Conservation (phyloP, 192 early-diverging fungal species). For the Coemansia sp. region DNA sequence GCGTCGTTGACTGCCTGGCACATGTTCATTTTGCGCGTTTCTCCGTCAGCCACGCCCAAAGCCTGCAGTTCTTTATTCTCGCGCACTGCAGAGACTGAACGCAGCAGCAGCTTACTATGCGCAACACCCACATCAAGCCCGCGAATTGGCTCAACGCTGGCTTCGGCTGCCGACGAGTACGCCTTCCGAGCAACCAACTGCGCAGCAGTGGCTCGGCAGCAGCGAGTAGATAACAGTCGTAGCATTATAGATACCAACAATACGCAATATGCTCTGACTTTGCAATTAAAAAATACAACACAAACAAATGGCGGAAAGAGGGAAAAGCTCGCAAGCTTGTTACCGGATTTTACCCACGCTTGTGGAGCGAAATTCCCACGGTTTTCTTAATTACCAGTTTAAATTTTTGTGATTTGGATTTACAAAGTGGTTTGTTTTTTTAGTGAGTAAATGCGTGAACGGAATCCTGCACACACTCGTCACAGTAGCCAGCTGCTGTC, state of each 20-base stretch:
- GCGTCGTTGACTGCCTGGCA: constrained; percentile 96
- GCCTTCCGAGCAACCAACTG: not conserved
- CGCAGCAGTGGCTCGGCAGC: not conserved
- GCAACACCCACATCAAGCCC: constrained; percentile 81
- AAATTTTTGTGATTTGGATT: too few relatives aligned
- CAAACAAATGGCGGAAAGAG: constrained; percentile 7
- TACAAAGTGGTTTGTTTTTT: too few relatives aligned
- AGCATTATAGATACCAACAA: not conserved
- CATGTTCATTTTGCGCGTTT: constrained; percentile 78
- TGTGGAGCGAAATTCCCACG: not conserved
- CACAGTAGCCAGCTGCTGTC: too few relatives aligned
- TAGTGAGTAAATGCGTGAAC: too few relatives aligned
- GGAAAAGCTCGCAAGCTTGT: not conserved
- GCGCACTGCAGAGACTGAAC: constrained; percentile 69
- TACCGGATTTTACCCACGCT: not conserved
- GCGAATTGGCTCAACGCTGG: constrained; percentile 64
- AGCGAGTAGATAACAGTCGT: not conserved
- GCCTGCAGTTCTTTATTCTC: constrained; percentile 65
- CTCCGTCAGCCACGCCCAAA: constrained; percentile 57
- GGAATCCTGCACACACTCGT: too few relatives aligned
- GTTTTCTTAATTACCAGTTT: not conserved
- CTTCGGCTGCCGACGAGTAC: constrained; percentile 46
- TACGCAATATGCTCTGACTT: not conserved
- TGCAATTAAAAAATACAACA: not conserved
- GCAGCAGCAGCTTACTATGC: constrained; percentile 74